These are phyloP conservation scores for Linanthus parryae DNA, from an alignment of 148 eudicot species.

Conservation along the genomic window DNA sequence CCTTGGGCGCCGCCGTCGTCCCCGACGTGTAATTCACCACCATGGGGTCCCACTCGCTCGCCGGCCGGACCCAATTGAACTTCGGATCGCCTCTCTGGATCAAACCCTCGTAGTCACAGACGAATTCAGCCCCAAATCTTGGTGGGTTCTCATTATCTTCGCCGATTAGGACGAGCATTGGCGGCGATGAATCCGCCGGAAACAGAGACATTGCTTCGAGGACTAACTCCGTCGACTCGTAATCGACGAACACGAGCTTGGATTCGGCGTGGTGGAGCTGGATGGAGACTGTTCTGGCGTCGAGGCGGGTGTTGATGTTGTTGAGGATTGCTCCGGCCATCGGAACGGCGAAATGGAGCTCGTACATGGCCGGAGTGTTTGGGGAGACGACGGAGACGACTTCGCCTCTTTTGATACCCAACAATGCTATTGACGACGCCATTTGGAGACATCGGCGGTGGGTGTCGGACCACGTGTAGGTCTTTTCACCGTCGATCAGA, in stretches of 20 bases:
- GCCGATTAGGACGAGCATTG: neutral
- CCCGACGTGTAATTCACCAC: conserved; percentile 5
- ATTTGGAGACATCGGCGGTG: conserved; percentile 1
- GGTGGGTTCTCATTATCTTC: neutral
- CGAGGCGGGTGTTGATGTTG: conserved; percentile 6
- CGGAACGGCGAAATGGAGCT: conserved; percentile 6
- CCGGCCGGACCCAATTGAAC: conserved; percentile 8
- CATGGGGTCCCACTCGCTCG: conserved; percentile 8
- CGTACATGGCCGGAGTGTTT: conserved; percentile 5
- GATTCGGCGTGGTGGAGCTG: conserved; percentile 2
- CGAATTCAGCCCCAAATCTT: neutral
- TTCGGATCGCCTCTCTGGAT: conserved; percentile 3
- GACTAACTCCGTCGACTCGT: neutral
- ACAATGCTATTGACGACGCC: neutral
- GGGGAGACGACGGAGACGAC: conserved; percentile 5
- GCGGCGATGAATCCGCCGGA: neutral
- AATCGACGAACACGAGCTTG: conserved; percentile 5
- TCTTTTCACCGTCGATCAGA: conserved; percentile 1
- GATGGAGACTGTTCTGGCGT: neutral
- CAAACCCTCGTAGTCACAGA: neutral
- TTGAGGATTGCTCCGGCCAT: conserved; percentile 7
- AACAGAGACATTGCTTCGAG: conserved; percentile 7
- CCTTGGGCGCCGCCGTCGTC: conserved; percentile 8
- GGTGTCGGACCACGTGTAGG: conserved; percentile 8
- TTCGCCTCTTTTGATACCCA: conserved; percentile 1